Evolutionary conservation across 768 basidiomycete genomes (phyloP), one percentile per base, ranked within the genome.

Genomic region (Suillus placidus): DNA sequence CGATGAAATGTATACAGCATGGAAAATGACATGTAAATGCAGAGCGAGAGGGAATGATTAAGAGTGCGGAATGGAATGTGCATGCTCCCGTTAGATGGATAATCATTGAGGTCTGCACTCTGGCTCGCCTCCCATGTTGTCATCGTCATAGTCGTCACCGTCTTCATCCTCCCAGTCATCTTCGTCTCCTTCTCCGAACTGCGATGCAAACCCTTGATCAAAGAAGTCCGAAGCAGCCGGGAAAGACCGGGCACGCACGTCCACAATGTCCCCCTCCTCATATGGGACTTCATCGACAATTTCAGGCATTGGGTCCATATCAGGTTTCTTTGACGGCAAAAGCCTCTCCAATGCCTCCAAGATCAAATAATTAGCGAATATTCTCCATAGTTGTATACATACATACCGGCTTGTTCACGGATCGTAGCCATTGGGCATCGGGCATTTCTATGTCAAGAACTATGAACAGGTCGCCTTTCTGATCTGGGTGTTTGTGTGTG

Each of bases 381-480:
- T 5, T 16, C 20, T n/a, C 6, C n/a, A 18, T 23, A 42, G 13
- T 30, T 38, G 8, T 32, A 42, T 20, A 62, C 61, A 67, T 72
- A 45, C 71, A 66, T 67, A 93, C 94, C 76, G 83, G 79, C 54
- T 73, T 73, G 71, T 95, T 89, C 35, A 90, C 79, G 3, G 80
- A 83, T 68, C 80, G 82, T 35, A 95, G 79, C 95, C 95, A 99
- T 49, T 87, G 80, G 60, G 84, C 82, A 64, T 83, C 81, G 14
- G 96, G 96, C 93, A 96, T 95, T 78, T 97, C 95, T 61, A 98
- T 83, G 64, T 90, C 86, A 62, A 97, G 85, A 61, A 90, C 84
- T 64, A 98, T 82, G 71, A 89, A 93, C 45, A 98, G 80, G 72
- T 96, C 90, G 13, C 95, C 95, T 75, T 88, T 90, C 67, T 82